Percentiles rank a stretch among this genome's conserved stretches.
These are phyloP conservation scores for Phanerodontia chrysosporium DNA, from an alignment of 768 basidiomycete species.

Conservation along the genomic window DNA sequence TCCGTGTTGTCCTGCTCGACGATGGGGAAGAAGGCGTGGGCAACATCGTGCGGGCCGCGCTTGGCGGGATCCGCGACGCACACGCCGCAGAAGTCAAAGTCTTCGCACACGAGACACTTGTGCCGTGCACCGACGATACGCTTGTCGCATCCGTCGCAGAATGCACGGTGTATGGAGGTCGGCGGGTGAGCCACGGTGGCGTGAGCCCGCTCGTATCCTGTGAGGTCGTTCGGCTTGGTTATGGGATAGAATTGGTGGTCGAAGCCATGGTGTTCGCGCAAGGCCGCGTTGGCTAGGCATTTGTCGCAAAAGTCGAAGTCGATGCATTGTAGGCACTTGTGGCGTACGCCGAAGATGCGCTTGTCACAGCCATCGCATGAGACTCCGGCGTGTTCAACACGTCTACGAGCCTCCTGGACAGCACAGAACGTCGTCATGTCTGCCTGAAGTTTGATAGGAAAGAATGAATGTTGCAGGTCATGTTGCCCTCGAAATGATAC, in stretches of 20 bases:
- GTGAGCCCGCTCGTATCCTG: background rate
- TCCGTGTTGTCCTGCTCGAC: background rate
- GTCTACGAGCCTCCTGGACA: background rate
- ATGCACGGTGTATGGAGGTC: background rate
- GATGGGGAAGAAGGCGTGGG: constrained; percentile 12
- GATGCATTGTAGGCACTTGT: background rate
- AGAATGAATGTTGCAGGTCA: constrained; percentile 5
- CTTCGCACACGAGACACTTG: constrained; percentile 78
- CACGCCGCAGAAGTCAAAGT: constrained; percentile 71
- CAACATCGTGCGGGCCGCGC: constrained; percentile 12
- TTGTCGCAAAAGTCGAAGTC: constrained; percentile 2
- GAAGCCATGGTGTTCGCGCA: background rate
- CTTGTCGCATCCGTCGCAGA: constrained; percentile 55
- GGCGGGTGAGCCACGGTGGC: background rate
- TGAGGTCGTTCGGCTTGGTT: background rate
- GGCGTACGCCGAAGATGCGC: background rate
- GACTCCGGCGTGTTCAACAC: background rate
- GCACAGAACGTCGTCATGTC: background rate
- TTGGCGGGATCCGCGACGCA: constrained; percentile 38
- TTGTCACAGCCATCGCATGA: background rate
- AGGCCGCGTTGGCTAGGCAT: background rate
- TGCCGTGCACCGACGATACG: constrained; percentile 58
- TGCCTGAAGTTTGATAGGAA: background rate
- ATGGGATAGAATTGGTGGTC: constrained; percentile 1
- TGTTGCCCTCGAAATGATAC: constrained; percentile 14